These are phyloP conservation scores for Neocatenulostroma microsporum DNA, from an alignment of 2,329 filamentous ascomycete genomes.

Conservation along the genomic window DNA sequence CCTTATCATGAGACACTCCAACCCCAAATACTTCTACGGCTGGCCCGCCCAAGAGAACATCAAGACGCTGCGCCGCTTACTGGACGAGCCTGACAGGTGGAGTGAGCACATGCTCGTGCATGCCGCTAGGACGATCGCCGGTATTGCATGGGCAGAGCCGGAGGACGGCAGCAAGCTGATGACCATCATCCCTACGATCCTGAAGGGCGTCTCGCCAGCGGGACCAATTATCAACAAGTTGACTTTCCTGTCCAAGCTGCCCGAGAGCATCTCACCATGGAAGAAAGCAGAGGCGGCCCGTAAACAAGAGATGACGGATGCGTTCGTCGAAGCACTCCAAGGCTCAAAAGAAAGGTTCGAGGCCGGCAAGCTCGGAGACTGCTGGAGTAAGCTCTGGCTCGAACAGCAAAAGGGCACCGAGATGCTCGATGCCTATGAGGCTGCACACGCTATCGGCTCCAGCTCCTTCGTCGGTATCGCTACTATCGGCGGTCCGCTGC, in stretches of 20 bases:
- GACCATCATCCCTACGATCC: conserved; percentile 26
- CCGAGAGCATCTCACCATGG: conserved; percentile 24
- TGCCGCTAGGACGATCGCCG: conserved; percentile 27
- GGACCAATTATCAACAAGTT: conserved; percentile 29
- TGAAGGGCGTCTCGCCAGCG: conserved; percentile 28
- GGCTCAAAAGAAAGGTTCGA: conserved; percentile 24
- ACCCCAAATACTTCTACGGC: conserved; percentile 25
- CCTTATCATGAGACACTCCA: conserved; percentile 26
- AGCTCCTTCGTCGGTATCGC: conserved; percentile 29
- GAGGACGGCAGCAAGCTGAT: conserved; percentile 28
- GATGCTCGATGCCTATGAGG: conserved; percentile 24
- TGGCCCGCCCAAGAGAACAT: conserved; percentile 29
- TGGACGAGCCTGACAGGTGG: conserved; percentile 27
- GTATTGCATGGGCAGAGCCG: conserved; percentile 28
- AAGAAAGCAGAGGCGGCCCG: conserved; percentile 23
- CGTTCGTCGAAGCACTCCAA: conserved; percentile 26
- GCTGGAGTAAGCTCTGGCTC: conserved; percentile 28
- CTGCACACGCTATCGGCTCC: conserved; percentile 28
- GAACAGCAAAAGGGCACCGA: conserved; percentile 26
- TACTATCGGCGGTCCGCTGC: conserved; percentile 27
- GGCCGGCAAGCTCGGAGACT: conserved; percentile 19
- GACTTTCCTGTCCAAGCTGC: conserved; percentile 26
- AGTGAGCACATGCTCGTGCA: conserved; percentile 29
- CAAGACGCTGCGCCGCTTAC: conserved; percentile 25
- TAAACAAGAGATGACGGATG: conserved; percentile 25